Base-by-base conservation (phyloP, 371 early-diverging fungal genomes). In the Sporodiniella umbellata region DNA sequence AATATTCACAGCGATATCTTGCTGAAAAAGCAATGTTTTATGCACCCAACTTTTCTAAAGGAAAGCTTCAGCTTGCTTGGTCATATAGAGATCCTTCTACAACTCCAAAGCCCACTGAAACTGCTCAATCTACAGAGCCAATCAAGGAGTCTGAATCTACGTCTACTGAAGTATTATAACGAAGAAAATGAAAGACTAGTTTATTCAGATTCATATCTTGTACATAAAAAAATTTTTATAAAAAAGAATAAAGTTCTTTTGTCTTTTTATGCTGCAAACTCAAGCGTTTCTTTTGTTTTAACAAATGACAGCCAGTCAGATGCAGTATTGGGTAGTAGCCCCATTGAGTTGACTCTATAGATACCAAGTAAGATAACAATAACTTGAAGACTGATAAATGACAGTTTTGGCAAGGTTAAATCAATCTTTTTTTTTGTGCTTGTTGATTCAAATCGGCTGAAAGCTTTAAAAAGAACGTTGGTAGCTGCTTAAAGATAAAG, bases 221-320 rank as follows among this genome's bases (percentile, higher is more conserved):
- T 35, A 35, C 15, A 35, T 35, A 35, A 35, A 35, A 35, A 14
- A 35, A n/a, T 14, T 54, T 40, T 15, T 42, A 10, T 15, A 23
- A 11, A 22, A 24, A 43, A 14, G 21, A 30, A 15, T 31, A 53
- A 19, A 52, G n/a, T 33, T 0, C 11, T 15, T 24, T 4, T 3
- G 15, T 45, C 33, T 11, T 31, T 45, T 48, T 56, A 52, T 37
- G 62, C 56, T 42, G 62, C 33, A 53, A 44, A 61, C 33, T 71
- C 71, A 11, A 71, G 45, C 10, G 66, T 49, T 40, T 68, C 57
- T 52, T 93, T 94, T n/a, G 87, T 86, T 17, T 84, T 83, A 46
- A 92, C 60, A 66, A 96, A 98, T 0, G 93, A 90, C 26, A 98
- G 68, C 98, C 98, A 99, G 68, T 99, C 98, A 1, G 92, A 91